Base-by-base conservation (phyloP, 257 asterid species). In the Penstemon newberryi region DNA sequence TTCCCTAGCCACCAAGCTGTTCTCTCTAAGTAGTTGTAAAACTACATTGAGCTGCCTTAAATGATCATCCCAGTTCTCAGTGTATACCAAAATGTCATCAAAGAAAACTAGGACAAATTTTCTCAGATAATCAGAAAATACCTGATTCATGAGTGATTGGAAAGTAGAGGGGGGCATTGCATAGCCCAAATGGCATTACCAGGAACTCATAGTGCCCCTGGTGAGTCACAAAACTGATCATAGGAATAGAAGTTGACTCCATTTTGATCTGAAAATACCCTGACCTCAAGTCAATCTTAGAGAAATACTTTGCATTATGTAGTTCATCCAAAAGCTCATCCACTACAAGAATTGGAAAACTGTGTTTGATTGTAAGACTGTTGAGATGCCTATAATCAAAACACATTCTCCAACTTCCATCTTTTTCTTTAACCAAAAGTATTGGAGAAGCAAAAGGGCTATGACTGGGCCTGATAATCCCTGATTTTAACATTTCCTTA, bases 91-190 rank as follows among this genome's bases (percentile, higher is more conserved):
- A 0, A 58, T 58, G 3, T 61, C 53, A 61, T 61, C 66, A 12
- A 61, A 61, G 52, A 41, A 61, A n/a, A 61, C 66, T 0, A 61
- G n/a, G 36, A 61, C 11, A 10, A 58, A 58, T n/a, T 37, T 58
- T 19, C 63, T 57, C 2, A 58, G 6, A 11, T 58, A 4, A 4
- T 45, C 18, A 4, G 15, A 10, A 9, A 58, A 58, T 0, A 58
- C 45, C 45, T 12, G 13, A 12, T 58, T 58, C 63, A 58, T 58
- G 4, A 58, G 8, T 1, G 46, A 38, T 5, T 58, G 63, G 7
- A 58, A 58, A 4, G 46, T 58, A 1, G 63, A 45, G n/a, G 0
- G 42, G 63, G 2, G 63, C 59, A 18, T 54, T 54, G 36, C 59
- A 13, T 6, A 54, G 8, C 7, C 59, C 59, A 54, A 54, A 7